phyloP scores from a whole-genome alignment of 352 stramenopile species.

The Aphanomyces stellatus region DNA sequence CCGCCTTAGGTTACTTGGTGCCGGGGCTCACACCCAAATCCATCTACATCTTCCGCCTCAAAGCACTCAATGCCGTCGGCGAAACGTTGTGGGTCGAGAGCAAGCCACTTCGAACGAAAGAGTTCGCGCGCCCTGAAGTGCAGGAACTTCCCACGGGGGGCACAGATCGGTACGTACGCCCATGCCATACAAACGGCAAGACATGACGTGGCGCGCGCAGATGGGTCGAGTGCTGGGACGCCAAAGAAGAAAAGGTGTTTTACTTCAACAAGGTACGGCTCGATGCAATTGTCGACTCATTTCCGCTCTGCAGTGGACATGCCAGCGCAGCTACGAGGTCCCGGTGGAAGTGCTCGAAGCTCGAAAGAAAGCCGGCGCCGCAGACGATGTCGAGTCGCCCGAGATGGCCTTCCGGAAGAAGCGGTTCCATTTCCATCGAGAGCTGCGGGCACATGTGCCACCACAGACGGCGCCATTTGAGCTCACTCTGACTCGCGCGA shows the following conservation, averaged over 20 bases:
- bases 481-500: conserved; percentile 33
- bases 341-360: conserved; percentile 37
- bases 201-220: neutral
- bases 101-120: conserved; percentile 43
- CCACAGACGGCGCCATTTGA: conserved; percentile 34
- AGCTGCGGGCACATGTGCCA: conserved; percentile 42
- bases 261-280: conserved; percentile 70
- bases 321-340: conserved; percentile 53
- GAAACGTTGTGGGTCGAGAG: conserved; percentile 54
- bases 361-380: conserved; percentile 31
- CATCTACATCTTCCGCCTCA: conserved; percentile 54
- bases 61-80: conserved; percentile 59
- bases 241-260: conserved; percentile 75
- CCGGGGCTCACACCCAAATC: conserved; percentile 35
- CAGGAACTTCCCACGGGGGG: conserved; percentile 41
- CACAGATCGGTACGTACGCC: conserved; percentile 32
- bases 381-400: conserved; percentile 47
- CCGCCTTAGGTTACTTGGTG: conserved; percentile 26
- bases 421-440: conserved; percentile 74
- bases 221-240: conserved; percentile 86
- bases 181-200: neutral
- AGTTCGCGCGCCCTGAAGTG: conserved; percentile 49
- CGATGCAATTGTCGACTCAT: neutral
- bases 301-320: conserved; percentile 31
- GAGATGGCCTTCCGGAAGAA: conserved; percentile 82